A percentile compares a stretch with the other conserved stretches of the same genome.
Conservation (phyloP, 352 stramenopile species). For the Globisporangium middletonii region DNA sequence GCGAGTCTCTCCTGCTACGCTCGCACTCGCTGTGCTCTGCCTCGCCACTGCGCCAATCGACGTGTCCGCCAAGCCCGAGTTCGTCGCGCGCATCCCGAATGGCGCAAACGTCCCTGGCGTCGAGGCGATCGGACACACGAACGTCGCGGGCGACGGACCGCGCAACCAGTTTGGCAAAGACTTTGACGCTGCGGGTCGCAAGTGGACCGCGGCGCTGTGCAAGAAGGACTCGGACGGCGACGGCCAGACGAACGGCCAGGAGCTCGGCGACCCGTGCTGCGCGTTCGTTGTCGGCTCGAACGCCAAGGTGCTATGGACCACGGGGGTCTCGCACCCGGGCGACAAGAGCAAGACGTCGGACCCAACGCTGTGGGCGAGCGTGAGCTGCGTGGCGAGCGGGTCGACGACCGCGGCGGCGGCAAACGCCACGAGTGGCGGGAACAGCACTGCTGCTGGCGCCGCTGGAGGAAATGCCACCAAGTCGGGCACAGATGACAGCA, state of each 20-base stretch:
- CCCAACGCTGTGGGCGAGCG: slow-evolving; percentile 17
- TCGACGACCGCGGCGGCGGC: not conserved
- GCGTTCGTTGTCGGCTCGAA: slow-evolving; percentile 15
- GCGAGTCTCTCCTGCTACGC: not conserved
- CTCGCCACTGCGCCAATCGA: too few relatives aligned
- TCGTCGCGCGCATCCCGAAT: slow-evolving; percentile 24
- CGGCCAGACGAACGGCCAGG: slow-evolving; percentile 47
- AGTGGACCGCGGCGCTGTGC: slow-evolving; percentile 33
- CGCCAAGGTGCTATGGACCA: slow-evolving; percentile 12
- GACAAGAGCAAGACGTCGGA: slow-evolving; percentile 18
- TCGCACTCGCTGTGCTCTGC: not conserved
- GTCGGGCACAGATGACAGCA: too few relatives aligned
- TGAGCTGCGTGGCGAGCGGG: not conserved
- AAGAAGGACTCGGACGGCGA: slow-evolving; percentile 32
- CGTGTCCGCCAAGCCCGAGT: slow-evolving; percentile 9
- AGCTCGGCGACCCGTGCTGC: slow-evolving; percentile 58
- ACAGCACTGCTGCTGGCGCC: too few relatives aligned
- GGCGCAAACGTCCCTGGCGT: slow-evolving; percentile 27
- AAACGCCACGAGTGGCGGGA: not conserved
- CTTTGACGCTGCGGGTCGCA: slow-evolving; percentile 23
- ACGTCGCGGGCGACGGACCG: slow-evolving; percentile 10
- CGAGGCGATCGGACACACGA: slow-evolving; percentile 25
- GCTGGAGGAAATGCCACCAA: too few relatives aligned
- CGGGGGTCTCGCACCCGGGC: slow-evolving; percentile 24
- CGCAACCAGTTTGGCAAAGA: slow-evolving; percentile 28